Evolutionary conservation across 2,329 filamentous ascomycete species (phyloP), one percentile per base, ranked within the genome.

Genomic region (Pezicula carpinea): DNA sequence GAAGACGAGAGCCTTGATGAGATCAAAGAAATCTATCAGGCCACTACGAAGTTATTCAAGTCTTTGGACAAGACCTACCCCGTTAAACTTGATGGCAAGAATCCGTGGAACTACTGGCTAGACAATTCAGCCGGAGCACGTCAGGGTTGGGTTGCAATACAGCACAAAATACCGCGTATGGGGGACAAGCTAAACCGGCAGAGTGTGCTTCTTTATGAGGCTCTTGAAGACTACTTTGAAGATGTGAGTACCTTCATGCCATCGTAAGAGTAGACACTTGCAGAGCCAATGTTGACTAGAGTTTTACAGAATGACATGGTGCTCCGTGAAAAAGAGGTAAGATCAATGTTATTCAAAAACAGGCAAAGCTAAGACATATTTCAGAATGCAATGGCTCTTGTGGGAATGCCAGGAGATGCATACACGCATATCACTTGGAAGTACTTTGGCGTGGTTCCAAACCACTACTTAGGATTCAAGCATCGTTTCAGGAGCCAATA

Each of bases 81-180:
- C 6, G 22, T 44, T 17, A 39, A 39, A 17, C 26, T 19, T 15
- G 36, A 44, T 31, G 31, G 23, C 13, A 44, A 39, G 14, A 33
- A 42, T 18, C 45, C 49, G 23, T 51, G 49, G 49, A 40, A 43
- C 39, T 38, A 40, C 39, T 51, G 49, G 49, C 32, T 51, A 31
- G 40, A 51, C 17, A 51, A 51, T 36, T 45, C 49, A 14, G 19
- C 32, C 4, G 23, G 33, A 17, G 32, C 46, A 15, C 21, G 15
- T 3, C 8, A 18, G 18, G 41, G 32, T 32, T 48, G 45, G 40
- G n/a, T 51, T n/a, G 44, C 40, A 13, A 41, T 51, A 33, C 49
- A 51, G 31, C 49, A 51, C 32, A 51, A 48, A 22, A 46, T 51
- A 26, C 45, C 49, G 5, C 40, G 42, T 18, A 22, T 48, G 19